Base-by-base conservation (phyloP, 179 eudicot genomes). In the Amaranthus tricolor region DNA sequence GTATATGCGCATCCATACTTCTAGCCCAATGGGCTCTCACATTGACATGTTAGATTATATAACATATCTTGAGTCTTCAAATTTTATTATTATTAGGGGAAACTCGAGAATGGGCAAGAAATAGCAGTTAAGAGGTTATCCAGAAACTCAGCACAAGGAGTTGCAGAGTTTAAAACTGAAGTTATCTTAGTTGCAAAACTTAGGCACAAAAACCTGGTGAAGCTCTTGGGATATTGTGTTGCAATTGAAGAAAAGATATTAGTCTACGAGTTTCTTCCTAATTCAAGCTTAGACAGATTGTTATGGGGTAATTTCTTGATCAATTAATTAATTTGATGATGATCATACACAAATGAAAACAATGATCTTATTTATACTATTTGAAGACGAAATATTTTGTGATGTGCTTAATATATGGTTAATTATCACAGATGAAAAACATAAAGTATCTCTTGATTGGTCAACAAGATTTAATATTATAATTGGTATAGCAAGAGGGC, bases 401-500 rank as follows among this genome's bases (percentile, higher is more conserved):
- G 31, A 70, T 70, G 49, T 12, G 6, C 49, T 0, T 7, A 13
- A 6, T 1, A 44, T 20, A 14, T 58, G 54, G 40, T 58, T 6
- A 8, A 50, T 4, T 47, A 51, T 6, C 50, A 31, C 62, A 84
- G 85, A 82, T 72, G 48, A 68, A 55, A n/a, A 19, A 5, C 57
- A 69, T 62, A 64, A 67, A 68, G 74, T 49, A 11, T 44, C 60
- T 45, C 43, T 87, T 17, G 84, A 80, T 68, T 87, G 88, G 90
- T 66, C 67, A 9, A 83, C 55, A 50, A 81, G 87, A 7, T 74
- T 66, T 60, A 77, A 44, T 16, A 83, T 87, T 21, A 82, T 85
- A 47, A 70, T 53, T 47, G 90, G 90, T 24, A 78, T 87, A 53
- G 85, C 85, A 10, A 76, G 87, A 64, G 90, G 90, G 5, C 80